Evolutionary conservation across 1,284 basidiomycete species (phyloP).

Genomic region (Cryptococcus maquisensis): DNA sequence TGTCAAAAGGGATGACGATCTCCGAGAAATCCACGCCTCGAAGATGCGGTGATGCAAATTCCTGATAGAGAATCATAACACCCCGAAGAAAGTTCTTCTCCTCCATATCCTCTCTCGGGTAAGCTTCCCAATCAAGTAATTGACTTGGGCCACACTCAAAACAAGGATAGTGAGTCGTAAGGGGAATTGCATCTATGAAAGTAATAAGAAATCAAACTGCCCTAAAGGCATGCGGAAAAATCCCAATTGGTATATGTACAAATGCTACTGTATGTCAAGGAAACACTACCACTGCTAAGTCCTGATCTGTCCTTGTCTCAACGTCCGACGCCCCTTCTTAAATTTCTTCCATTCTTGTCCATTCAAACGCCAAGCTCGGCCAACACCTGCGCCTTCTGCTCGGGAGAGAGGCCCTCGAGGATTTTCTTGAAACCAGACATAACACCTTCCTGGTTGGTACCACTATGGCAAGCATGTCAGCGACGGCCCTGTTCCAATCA

Average conservation of each 20-base stretch:
- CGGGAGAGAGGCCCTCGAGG: conserved; percentile 62
- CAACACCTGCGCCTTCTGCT: conserved; percentile 64
- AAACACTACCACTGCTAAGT: neutral
- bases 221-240: conserved; percentile 1
- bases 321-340: neutral
- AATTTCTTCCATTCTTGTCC: neutral
- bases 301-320: neutral
- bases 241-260: conserved; percentile 12
- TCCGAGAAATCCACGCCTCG: neutral
- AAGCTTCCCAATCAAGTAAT: conserved; percentile 42
- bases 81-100: conserved; percentile 33
- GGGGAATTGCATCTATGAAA: too few species aligned
- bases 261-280: neutral
- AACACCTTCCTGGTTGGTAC: conserved; percentile 43
- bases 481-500: neutral
- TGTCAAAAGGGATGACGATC: too few species aligned
- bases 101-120: conserved; percentile 29
- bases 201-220: neutral
- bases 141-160: conserved; percentile 12
- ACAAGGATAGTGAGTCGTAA: too few species aligned
- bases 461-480: conserved; percentile 6
- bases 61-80: conserved; percentile 39
- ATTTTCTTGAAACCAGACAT: conserved; percentile 42
- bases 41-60: conserved; percentile 18
- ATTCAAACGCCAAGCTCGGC: conserved; percentile 28